Conservation (phyloP, 148 eudicot species). For the Pharnaceum exiguum region DNA sequence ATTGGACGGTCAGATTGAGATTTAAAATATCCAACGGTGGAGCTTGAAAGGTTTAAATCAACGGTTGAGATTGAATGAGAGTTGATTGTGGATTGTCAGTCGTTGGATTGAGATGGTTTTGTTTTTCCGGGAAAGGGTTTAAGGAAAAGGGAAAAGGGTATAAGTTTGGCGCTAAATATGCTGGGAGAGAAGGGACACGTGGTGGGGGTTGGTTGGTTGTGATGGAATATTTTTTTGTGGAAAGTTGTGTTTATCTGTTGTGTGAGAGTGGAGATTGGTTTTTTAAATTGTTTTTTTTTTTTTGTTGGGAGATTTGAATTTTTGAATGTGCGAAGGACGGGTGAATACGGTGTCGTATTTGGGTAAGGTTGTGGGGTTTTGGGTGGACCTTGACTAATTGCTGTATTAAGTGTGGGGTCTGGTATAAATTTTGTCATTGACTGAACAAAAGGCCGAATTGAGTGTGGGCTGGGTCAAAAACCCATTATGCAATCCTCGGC, state of each 20-base stretch:
- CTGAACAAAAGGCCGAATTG: not conserved
- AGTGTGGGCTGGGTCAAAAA: too few species aligned
- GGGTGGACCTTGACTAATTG: not conserved
- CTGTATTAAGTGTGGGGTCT: constrained; percentile 6
- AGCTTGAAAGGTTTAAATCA: constrained; percentile 9
- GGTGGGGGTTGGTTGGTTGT: not conserved
- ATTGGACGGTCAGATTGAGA: constrained; percentile 15
- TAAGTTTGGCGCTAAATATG: constrained; percentile 25
- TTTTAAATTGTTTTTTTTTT: not conserved
- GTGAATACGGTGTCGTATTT: constrained; percentile 16
- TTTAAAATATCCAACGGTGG: constrained; percentile 9
- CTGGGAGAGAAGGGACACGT: constrained; percentile 4
- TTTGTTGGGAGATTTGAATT: not conserved
- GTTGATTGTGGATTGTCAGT: not conserved
- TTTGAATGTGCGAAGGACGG: not conserved
- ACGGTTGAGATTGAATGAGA: constrained; percentile 20
- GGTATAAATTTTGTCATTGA: not conserved
- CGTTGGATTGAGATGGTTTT: constrained; percentile 8
- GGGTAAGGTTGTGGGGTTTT: not conserved
- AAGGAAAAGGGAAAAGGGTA: constrained; percentile 3
- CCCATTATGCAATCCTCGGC: too few species aligned
- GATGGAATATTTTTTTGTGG: not conserved
- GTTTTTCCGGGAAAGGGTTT: constrained; percentile 21
- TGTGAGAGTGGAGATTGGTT: not conserved
- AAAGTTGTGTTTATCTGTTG: too few species aligned